A percentile compares a stretch with the other conserved stretches of the same genome.
phyloP scores from a whole-genome alignment of 2,329 filamentous ascomycete genomes.

The Kalmusia sp. region DNA sequence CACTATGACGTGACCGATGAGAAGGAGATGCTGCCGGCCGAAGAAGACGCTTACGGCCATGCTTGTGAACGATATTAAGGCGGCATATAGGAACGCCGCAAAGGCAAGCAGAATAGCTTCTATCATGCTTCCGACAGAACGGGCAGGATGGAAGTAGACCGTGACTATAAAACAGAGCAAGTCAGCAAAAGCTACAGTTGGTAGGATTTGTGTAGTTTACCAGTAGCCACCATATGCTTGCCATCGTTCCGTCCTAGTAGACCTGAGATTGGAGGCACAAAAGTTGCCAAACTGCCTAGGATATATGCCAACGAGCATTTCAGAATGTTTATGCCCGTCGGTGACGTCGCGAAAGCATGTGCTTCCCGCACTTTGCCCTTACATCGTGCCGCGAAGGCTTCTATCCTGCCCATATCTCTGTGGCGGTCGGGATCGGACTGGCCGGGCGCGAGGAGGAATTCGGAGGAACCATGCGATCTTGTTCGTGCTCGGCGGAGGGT shows the following conservation, averaged over 20 bases:
- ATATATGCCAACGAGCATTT: constrained; percentile 93
- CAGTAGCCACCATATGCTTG: constrained; percentile 89
- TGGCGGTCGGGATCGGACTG: constrained; percentile 36
- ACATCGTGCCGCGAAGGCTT: constrained; percentile 44
- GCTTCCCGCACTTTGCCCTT: constrained; percentile 40
- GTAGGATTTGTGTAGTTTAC: neutral
- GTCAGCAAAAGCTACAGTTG: neutral
- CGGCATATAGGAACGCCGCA: constrained; percentile 79
- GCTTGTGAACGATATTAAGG: constrained; percentile 77
- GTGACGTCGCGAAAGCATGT: constrained; percentile 71
- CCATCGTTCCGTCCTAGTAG: constrained; percentile 85
- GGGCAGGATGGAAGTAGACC: constrained; percentile 91
- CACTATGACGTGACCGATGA: constrained; percentile 79
- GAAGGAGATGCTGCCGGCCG: constrained; percentile 69
- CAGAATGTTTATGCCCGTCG: constrained; percentile 78
- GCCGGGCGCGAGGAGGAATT: constrained; percentile 48
- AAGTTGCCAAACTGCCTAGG: constrained; percentile 84
- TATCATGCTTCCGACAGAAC: constrained; percentile 87
- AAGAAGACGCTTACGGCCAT: constrained; percentile 90
- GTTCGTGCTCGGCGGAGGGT: constrained; percentile 65
- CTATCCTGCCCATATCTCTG: constrained; percentile 39
- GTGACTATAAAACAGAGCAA: constrained; percentile 61
- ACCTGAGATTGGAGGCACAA: constrained; percentile 74
- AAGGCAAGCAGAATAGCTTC: constrained; percentile 81
- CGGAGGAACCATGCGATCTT: constrained; percentile 53